phyloP scores from a whole-genome alignment of 1,284 basidiomycete genomes.

The Apiotrichum akiyoshidainum region DNA sequence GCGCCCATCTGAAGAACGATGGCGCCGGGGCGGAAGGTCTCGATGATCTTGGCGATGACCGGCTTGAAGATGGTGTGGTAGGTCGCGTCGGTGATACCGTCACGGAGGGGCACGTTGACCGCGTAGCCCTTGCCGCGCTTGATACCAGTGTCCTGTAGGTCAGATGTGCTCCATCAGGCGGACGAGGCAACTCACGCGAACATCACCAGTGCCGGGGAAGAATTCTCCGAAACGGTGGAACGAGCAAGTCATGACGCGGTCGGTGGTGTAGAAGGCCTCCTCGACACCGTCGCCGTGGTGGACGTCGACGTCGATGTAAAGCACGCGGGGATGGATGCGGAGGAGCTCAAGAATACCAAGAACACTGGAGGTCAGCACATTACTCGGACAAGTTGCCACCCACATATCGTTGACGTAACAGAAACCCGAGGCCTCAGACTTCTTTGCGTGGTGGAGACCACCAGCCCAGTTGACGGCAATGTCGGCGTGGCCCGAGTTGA shows the following conservation, averaged over 20 bases:
- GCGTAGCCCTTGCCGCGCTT: slow-evolving; percentile 86
- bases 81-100: slow-evolving; percentile 78
- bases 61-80: slow-evolving; percentile 83
- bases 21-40: slow-evolving; percentile 83
- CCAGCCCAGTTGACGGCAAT: slow-evolving; percentile 98
- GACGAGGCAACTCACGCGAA: slow-evolving; percentile 50
- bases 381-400: slow-evolving; percentile 18
- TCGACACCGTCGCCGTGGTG: slow-evolving; percentile 99
- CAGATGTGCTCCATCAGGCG: background rate
- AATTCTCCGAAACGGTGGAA: slow-evolving; percentile 98
- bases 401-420: slow-evolving; percentile 83
- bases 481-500: slow-evolving; percentile 79
- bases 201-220: slow-evolving; percentile 90
- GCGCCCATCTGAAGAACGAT: slow-evolving; percentile 95
- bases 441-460: slow-evolving; percentile 96
- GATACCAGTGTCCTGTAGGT: slow-evolving; percentile 68
- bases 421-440: slow-evolving; percentile 91
- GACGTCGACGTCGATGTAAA: slow-evolving; percentile 98
- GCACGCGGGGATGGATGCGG: slow-evolving; percentile 70
- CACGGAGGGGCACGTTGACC: slow-evolving; percentile 89
- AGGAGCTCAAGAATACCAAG: slow-evolving; percentile 84
- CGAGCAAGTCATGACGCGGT: slow-evolving; percentile 91
- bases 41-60: slow-evolving; percentile 81
- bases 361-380: slow-evolving; percentile 59
- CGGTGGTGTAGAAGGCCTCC: slow-evolving; percentile 96